phyloP scores from a whole-genome alignment of 164 flowering plant species.

The Chimonanthus praecox region DNA sequence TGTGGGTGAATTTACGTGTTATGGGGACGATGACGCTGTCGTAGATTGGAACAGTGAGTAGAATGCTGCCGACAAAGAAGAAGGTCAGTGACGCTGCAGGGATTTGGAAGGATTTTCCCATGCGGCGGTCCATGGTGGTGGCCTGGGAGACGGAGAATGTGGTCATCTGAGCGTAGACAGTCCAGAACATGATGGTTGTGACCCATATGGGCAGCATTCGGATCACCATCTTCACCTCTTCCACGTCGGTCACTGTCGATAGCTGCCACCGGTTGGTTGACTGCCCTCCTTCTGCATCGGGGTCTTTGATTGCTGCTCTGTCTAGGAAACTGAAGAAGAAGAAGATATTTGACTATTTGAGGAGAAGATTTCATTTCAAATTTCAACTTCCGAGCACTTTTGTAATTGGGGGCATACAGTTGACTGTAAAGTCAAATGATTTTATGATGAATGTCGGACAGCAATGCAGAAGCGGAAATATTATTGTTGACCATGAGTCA shows the following conservation, averaged over 20 bases:
- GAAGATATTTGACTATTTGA: too few relatives aligned
- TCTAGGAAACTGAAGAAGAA: conserved; percentile 55
- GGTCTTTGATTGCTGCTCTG: conserved; percentile 69
- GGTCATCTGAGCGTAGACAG: conserved; percentile 89
- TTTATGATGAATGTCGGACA: too few relatives aligned
- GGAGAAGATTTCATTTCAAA: too few relatives aligned
- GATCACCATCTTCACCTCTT: conserved; percentile 88
- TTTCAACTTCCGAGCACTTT: too few relatives aligned
- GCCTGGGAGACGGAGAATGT: conserved; percentile 93
- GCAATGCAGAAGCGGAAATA: too few relatives aligned
- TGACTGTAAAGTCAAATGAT: too few relatives aligned
- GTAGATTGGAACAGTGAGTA: conserved; percentile 54
- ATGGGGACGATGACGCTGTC: conserved; percentile 72
- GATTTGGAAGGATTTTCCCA: conserved; percentile 64
- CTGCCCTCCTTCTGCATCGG: conserved; percentile 14
- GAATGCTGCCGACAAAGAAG: conserved; percentile 73
- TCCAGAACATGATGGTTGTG: conserved; percentile 92
- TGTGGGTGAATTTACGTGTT: not conserved
- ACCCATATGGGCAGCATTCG: conserved; percentile 89
- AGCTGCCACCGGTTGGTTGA: conserved; percentile 75
- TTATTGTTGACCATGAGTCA: too few relatives aligned
- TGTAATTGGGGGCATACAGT: too few relatives aligned
- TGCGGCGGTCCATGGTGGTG: conserved; percentile 60
- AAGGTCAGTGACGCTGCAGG: conserved; percentile 92
- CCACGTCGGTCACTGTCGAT: conserved; percentile 72